Evolutionary conservation across 805 yeast species (phyloP), one percentile per base, ranked within the genome.

Genomic region (Saccharomycopsis sp.): DNA sequence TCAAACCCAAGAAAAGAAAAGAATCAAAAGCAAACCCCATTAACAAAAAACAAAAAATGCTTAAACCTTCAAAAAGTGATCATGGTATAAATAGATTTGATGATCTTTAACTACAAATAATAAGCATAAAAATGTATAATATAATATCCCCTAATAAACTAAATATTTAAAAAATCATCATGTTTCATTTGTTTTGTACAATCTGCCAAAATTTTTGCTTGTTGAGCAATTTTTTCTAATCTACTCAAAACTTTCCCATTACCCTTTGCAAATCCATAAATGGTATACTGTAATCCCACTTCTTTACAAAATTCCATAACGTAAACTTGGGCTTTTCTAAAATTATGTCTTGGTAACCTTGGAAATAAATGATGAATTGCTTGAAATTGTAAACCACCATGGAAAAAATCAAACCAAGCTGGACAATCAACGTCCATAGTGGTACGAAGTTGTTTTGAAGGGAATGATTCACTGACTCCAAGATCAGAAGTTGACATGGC

Each of bases 351-450:
- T 18, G 96, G 96, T 51, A 86, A 57, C 44, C 96, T 66, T 21
- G 96, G 96, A 58, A 86, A 86, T 51, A 87, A 64, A 56, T 86
- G 96, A 57, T 86, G 96, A 38, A 86, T 74, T 0, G 88, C 92
- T 56, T 86, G 96, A 63, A 84, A 86, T 58, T 86, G 96, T 40
- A 86, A 68, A 0, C 96, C 96, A 6, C 96, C 96, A 54, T 86
- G 96, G 53, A 86, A 67, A 52, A 75, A 87, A 57, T 86, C 96
- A 36, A 86, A 67, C 95, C 95, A 86, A 47, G 73, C 79, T 2
- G 96, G 95, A 62, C 96, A 86, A 51, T 81, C 89, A 26, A 86
- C 95, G 56, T 86, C 96, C 95, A 86, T 87, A 2, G 95, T 86
- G 1, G 96, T 87, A 51, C 96, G 69, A 2, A 86, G 55, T 60